phyloP scores from a whole-genome alignment of 305 asterid genomes.

The Fraxinus albicans region DNA sequence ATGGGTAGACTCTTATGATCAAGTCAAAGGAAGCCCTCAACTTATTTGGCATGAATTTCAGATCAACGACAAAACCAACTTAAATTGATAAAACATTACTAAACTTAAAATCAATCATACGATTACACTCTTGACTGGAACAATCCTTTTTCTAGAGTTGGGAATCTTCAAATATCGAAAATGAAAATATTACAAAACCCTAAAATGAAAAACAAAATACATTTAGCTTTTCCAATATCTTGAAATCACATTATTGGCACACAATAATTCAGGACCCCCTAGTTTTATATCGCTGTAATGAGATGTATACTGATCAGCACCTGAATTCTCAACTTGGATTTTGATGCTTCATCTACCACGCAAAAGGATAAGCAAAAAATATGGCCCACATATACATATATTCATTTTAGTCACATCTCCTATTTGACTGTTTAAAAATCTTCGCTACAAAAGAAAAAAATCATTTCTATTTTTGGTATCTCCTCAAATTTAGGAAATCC shows the following conservation, averaged over 20 bases:
- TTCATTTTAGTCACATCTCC: conserved; percentile 18
- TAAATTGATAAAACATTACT: too few relatives aligned
- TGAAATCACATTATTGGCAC: conserved; percentile 15
- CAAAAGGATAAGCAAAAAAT: conserved; percentile 26
- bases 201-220: neutral
- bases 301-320: conserved; percentile 24
- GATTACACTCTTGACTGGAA: neutral
- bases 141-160: neutral
- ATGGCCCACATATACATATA: conserved; percentile 39
- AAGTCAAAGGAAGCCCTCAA: too few relatives aligned
- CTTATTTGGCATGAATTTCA: too few relatives aligned
- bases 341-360: conserved; percentile 44
- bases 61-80: too few relatives aligned
- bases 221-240: neutral
- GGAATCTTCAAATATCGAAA: neutral
- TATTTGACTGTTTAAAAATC: conserved; percentile 8
- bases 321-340: conserved; percentile 43
- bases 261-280: conserved; percentile 34
- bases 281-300: conserved; percentile 26
- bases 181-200: neutral
- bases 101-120: neutral
- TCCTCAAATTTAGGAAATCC: conserved; percentile 35
- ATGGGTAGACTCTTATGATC: too few relatives aligned
- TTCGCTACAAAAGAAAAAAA: conserved; percentile 11
- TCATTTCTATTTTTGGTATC: conserved; percentile 1